A percentile compares a stretch with the other conserved stretches of the same genome.
Evolutionary conservation across 306 rosid genomes (phyloP).

Genomic region (Cucurbita pepo): DNA sequence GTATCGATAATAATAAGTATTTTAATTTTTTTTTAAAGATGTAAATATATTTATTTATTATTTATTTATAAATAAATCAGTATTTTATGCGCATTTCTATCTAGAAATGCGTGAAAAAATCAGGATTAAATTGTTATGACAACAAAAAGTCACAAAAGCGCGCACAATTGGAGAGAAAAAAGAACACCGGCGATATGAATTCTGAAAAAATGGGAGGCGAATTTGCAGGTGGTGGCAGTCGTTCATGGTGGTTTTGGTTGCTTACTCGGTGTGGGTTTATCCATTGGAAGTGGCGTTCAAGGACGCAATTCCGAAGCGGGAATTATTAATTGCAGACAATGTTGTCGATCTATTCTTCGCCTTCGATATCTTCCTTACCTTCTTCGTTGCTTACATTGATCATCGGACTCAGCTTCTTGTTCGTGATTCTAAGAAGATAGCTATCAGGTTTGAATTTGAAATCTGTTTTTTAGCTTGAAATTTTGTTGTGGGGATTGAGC

Average conservation of each 20-base stretch:
- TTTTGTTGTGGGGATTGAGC: neutral
- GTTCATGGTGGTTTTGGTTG: conserved; percentile 67
- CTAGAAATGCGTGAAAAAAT: no score
- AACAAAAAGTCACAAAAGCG: no score
- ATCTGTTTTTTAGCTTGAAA: neutral
- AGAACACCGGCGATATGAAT: neutral
- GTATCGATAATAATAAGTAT: no score
- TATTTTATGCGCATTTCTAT: no score
- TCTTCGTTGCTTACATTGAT: conserved; percentile 63
- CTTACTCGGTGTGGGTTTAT: conserved; percentile 65
- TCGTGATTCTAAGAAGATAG: conserved; percentile 46
- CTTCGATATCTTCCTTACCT: conserved; percentile 59
- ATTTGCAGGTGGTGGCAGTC: conserved; percentile 63
- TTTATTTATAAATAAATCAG: no score
- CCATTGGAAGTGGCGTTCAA: conserved; percentile 79
- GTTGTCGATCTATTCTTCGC: conserved; percentile 57
- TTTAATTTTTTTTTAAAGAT: no score
- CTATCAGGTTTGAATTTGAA: conserved; percentile 24
- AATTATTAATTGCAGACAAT: conserved; percentile 33
- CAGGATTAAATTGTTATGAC: no score
- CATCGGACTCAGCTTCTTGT: conserved; percentile 54
- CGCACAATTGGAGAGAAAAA: no score
- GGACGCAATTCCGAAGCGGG: conserved; percentile 9
- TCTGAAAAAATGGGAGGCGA: neutral
- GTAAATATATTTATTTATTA: no score